Evolutionary conservation across 2,329 filamentous ascomycete species (phyloP).

Genomic region (Thielaviopsis punctulata): DNA sequence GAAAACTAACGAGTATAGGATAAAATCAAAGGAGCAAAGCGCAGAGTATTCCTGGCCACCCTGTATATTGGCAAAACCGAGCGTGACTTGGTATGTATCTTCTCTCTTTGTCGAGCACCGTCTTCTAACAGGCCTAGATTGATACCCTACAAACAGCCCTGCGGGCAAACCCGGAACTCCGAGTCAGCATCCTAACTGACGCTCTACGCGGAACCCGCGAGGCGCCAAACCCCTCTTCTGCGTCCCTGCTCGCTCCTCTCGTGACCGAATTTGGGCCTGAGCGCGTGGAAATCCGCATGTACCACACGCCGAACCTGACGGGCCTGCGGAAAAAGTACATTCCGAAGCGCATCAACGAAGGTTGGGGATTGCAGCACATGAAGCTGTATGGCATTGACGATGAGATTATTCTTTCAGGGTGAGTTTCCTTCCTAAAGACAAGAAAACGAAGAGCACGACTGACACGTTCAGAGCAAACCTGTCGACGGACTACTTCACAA

Average conservation of each 20-base stretch:
- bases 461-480: conserved; percentile 53
- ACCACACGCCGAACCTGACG: conserved; percentile 89
- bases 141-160: conserved; percentile 61
- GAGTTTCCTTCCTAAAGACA: conserved; percentile 17
- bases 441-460: conserved; percentile 14
- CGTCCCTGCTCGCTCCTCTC: conserved; percentile 73
- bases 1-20: conserved; percentile 27
- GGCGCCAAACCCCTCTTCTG: conserved; percentile 68
- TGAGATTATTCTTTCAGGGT: conserved; percentile 86
- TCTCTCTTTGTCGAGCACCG: conserved; percentile 8
- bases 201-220: conserved; percentile 82
- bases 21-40: conserved; percentile 66
- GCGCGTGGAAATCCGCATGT: conserved; percentile 88
- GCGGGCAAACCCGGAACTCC: conserved; percentile 53
- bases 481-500: conserved; percentile 87
- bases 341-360: conserved; percentile 85
- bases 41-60: conserved; percentile 80
- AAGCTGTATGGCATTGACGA: conserved; percentile 94
- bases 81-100: conserved; percentile 49
- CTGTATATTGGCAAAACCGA: conserved; percentile 92
- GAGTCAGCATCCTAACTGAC: conserved; percentile 80
- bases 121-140: conserved; percentile 33
- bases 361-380: conserved; percentile 98
- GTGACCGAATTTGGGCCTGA: conserved; percentile 67
- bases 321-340: conserved; percentile 70